Conservation (phyloP, 2,329 filamentous ascomycete species). For the Diaporthe sp. region DNA sequence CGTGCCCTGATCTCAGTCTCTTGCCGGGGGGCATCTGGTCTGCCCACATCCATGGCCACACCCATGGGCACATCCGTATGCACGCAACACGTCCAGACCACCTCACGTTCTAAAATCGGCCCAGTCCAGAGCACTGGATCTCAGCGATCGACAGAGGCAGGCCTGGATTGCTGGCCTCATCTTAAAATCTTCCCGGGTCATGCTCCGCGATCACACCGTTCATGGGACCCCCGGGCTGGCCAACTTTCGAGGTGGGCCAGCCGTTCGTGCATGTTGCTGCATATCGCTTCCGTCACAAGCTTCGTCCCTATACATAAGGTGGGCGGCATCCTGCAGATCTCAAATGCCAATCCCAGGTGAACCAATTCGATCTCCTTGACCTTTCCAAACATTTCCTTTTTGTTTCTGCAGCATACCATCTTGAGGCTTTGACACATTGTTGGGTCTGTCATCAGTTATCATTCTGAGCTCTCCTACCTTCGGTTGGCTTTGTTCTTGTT, state of each 20-base stretch:
- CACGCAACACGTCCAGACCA: constrained; percentile 1
- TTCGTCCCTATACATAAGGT: constrained; percentile 35
- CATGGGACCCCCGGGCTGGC: constrained; percentile 8
- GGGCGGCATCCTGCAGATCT: constrained; percentile 18
- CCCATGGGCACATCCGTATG: constrained; percentile 13
- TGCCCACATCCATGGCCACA: constrained; percentile 12
- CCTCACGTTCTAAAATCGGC: constrained; percentile 31
- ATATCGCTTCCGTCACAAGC: constrained; percentile 27
- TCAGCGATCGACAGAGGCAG: constrained; percentile 34
- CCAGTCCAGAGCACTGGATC: constrained; percentile 37
- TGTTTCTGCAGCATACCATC: constrained; percentile 8
- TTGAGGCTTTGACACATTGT: neutral
- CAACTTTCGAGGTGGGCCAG: constrained; percentile 32
- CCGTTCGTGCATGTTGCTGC: neutral
- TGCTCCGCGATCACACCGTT: constrained; percentile 24
- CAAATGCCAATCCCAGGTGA: constrained; percentile 1
- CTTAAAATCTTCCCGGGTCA: constrained; percentile 22
- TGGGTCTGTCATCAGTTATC: neutral
- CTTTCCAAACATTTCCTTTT: constrained; percentile 30
- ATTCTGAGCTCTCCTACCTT: constrained; percentile 1
- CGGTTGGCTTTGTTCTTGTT: neutral
- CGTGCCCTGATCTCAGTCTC: neutral
- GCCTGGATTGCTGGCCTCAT: constrained; percentile 38
- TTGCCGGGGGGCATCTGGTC: neutral
- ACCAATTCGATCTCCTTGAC: constrained; percentile 20